These are phyloP conservation scores for Mycotypha africana DNA, from an alignment of 371 early-diverging fungal genomes.

Conservation along the genomic window DNA sequence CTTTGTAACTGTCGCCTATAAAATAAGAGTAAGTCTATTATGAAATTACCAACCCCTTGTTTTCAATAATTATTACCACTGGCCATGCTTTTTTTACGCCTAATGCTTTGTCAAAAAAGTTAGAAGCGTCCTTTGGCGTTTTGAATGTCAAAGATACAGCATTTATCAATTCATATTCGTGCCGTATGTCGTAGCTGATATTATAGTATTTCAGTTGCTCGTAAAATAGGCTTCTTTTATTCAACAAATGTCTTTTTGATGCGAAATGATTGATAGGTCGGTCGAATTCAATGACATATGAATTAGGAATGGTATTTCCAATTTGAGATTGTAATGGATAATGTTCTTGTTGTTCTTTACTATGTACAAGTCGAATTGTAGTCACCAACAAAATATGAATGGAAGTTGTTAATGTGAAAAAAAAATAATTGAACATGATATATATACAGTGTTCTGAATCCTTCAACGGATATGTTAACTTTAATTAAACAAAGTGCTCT, in stretches of 20 bases:
- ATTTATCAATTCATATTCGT: slow-evolving; percentile 32
- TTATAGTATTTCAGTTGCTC: slow-evolving; percentile 17
- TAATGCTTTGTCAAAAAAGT: slow-evolving; percentile 22
- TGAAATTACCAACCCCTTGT: not conserved
- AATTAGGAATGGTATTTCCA: no score
- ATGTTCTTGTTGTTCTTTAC: no score
- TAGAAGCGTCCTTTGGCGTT: slow-evolving; percentile 12
- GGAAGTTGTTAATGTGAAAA: no score
- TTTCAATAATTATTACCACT: slow-evolving; percentile 29
- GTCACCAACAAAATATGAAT: no score
- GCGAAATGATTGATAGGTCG: not conserved
- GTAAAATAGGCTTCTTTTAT: slow-evolving; percentile 16
- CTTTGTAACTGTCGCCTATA: no score
- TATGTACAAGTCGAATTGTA: no score
- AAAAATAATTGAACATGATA: no score
- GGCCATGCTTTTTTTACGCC: slow-evolving; percentile 36
- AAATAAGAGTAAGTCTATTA: not conserved
- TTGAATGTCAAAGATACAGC: slow-evolving; percentile 34
- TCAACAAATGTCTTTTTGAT: slow-evolving; percentile 6
- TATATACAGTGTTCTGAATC: no score
- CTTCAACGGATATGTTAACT: no score
- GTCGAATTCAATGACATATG: slow-evolving; percentile 28
- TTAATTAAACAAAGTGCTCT: no score
- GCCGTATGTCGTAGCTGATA: slow-evolving; percentile 27
- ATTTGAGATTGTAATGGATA: no score